phyloP scores from a whole-genome alignment of 257 asterid species.

The Primulina eburnea region DNA sequence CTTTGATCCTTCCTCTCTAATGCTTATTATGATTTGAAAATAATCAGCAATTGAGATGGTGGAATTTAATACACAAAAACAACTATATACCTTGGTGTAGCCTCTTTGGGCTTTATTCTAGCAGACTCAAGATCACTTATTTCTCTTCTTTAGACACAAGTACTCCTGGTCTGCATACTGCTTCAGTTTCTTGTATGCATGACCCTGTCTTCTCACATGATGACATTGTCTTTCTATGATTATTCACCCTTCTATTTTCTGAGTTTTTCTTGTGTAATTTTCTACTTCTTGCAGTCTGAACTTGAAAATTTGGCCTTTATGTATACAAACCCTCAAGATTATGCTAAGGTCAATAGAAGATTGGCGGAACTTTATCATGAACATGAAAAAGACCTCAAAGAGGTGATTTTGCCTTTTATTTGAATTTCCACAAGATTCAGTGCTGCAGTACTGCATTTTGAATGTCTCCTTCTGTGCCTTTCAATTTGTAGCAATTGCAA shows the following conservation, averaged over 20 bases:
- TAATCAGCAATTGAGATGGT: neutral
- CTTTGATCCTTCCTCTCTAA: neutral
- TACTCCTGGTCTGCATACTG: neutral
- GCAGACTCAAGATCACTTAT: neutral
- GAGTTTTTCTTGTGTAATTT: slow-evolving; percentile 3
- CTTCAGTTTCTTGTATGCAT: neutral
- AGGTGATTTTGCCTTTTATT: slow-evolving; percentile 44
- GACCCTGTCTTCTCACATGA: neutral
- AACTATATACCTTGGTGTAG: neutral
- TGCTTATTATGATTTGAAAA: neutral
- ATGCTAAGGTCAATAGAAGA: slow-evolving; percentile 68
- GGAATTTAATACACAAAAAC: neutral
- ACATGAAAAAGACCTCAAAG: slow-evolving; percentile 79
- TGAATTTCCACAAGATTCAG: neutral
- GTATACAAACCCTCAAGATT: slow-evolving; percentile 83
- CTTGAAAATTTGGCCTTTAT: slow-evolving; percentile 84
- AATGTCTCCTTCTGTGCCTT: slow-evolving; percentile 7
- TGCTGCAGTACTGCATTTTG: neutral
- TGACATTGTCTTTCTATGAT: slow-evolving; percentile 12
- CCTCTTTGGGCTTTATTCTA: slow-evolving; percentile 13
- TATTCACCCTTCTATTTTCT: neutral
- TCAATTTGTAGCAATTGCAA: neutral
- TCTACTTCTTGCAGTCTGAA: slow-evolving; percentile 64
- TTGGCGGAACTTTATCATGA: slow-evolving; percentile 70
- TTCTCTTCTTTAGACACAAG: neutral